A percentile compares a stretch with the other conserved stretches of the same genome.
phyloP scores from a whole-genome alignment of 176 grass and related monocot genomes.

The Dendrocalamus sinicus region DNA sequence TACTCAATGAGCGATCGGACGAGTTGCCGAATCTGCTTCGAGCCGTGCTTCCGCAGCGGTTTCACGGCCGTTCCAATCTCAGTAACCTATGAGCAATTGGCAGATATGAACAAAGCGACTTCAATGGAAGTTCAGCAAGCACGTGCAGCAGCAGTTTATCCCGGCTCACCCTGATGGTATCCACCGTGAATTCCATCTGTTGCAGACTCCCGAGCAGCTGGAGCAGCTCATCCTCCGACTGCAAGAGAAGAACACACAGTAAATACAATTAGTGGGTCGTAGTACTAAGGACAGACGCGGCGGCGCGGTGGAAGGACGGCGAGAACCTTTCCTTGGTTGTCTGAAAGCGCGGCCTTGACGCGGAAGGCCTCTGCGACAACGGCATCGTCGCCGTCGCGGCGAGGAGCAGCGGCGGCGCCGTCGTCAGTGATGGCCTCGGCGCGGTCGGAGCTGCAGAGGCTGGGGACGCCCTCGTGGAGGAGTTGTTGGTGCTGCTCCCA shows the following conservation, averaged over 20 bases:
- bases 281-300: neutral
- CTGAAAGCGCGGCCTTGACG: conserved; percentile 53
- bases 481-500: neutral
- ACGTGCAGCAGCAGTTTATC: conserved; percentile 7
- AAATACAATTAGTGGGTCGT: conserved; percentile 16
- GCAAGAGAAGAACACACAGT: neutral
- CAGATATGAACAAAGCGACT: conserved; percentile 25
- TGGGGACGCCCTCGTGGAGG: conserved; percentile 54
- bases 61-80: conserved; percentile 63
- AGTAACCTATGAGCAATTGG: conserved; percentile 56
- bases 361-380: conserved; percentile 46
- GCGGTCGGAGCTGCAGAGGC: conserved; percentile 63
- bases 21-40: conserved; percentile 63
- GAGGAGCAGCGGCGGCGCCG: neutral
- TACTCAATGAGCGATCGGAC: conserved; percentile 65
- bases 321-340: conserved; percentile 47
- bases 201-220: conserved; percentile 52
- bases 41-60: conserved; percentile 51
- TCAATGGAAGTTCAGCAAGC: conserved; percentile 19
- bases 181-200: conserved; percentile 63
- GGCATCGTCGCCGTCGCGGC: neutral
- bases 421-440: conserved; percentile 51
- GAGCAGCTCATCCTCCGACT: conserved; percentile 66
- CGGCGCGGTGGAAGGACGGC: neutral
- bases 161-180: conserved; percentile 58